These are phyloP conservation scores for Chamaecrista fasciculata DNA, from an alignment of 306 rosid genomes.

Conservation along the genomic window DNA sequence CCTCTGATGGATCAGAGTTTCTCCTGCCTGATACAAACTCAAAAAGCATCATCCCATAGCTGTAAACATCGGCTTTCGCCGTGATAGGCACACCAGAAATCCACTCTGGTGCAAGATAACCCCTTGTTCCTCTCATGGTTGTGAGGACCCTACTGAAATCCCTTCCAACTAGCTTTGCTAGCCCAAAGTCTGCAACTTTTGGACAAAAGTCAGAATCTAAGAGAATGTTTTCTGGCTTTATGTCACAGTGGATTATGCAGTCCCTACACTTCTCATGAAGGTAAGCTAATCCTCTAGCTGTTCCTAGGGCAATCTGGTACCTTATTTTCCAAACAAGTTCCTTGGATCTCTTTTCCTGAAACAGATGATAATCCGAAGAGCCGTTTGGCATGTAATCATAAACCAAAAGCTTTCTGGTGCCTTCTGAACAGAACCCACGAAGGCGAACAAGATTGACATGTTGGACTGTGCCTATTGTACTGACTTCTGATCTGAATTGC, in stretches of 20 bases:
- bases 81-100: conserved; percentile 81
- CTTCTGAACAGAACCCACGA: conserved; percentile 87
- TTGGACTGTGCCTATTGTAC: conserved; percentile 82
- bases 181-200: conserved; percentile 86
- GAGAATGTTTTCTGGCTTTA: conserved; percentile 94
- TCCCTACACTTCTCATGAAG: conserved; percentile 88
- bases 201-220: conserved; percentile 65
- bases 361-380: conserved; percentile 59
- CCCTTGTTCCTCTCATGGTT: conserved; percentile 93
- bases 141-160: conserved; percentile 88
- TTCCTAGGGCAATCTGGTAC: conserved; percentile 77
- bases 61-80: conserved; percentile 84
- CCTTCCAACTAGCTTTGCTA: conserved; percentile 84
- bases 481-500: conserved; percentile 80
- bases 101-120: conserved; percentile 94
- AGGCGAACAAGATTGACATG: conserved; percentile 88
- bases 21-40: conserved; percentile 77
- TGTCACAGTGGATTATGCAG: conserved; percentile 89
- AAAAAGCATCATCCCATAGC: conserved; percentile 93
- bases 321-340: conserved; percentile 69
- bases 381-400: conserved; percentile 85
- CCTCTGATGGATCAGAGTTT: conserved; percentile 63
- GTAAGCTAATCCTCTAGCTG: conserved; percentile 80
- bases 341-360: conserved; percentile 33
- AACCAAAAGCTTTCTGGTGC: conserved; percentile 59